Percentiles rank a stretch among this genome's conserved stretches.
Conservation (phyloP, 2,329 filamentous ascomycete species). For the Colletotrichum somersetense region DNA sequence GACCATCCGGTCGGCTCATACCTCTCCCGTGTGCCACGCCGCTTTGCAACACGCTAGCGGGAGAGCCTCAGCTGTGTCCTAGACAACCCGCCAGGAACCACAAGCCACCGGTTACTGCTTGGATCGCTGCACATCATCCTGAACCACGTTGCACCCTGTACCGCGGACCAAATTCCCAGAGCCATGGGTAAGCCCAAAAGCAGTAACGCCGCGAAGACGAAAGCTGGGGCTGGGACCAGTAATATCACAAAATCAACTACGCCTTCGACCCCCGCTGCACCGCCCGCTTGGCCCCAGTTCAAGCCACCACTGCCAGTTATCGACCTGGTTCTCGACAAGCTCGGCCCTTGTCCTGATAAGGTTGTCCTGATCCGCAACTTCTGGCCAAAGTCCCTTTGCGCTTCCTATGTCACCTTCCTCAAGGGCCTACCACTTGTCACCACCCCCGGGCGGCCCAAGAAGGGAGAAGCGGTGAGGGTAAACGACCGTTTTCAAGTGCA, state of each 20-base stretch:
- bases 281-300: conserved; percentile 76
- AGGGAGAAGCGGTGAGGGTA: conserved; percentile 83
- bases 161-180: conserved; percentile 44
- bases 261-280: conserved; percentile 37
- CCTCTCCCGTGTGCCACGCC: conserved; percentile 20
- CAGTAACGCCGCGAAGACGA: conserved; percentile 35
- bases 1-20: conserved; percentile 16
- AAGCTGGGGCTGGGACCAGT: conserved; percentile 6
- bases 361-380: conserved; percentile 81
- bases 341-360: conserved; percentile 66
- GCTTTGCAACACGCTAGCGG: conserved; percentile 23
- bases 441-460: conserved; percentile 82
- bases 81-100: conserved; percentile 33
- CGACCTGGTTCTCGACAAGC: conserved; percentile 71
- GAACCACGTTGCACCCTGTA: conserved; percentile 23
- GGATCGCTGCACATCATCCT: conserved; percentile 32
- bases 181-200: conserved; percentile 44
- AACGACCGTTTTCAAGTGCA: conserved; percentile 91
- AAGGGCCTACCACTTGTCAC: conserved; percentile 77
- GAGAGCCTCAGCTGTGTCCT: conserved; percentile 34
- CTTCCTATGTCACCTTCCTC: conserved; percentile 81
- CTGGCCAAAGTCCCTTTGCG: conserved; percentile 81
- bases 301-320: conserved; percentile 75
- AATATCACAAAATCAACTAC: conserved; percentile 10
- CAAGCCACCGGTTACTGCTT: conserved; percentile 21